These are phyloP conservation scores for Aspergillus eucalypticola DNA, from an alignment of 2,329 filamentous ascomycete genomes.

Conservation along the genomic window DNA sequence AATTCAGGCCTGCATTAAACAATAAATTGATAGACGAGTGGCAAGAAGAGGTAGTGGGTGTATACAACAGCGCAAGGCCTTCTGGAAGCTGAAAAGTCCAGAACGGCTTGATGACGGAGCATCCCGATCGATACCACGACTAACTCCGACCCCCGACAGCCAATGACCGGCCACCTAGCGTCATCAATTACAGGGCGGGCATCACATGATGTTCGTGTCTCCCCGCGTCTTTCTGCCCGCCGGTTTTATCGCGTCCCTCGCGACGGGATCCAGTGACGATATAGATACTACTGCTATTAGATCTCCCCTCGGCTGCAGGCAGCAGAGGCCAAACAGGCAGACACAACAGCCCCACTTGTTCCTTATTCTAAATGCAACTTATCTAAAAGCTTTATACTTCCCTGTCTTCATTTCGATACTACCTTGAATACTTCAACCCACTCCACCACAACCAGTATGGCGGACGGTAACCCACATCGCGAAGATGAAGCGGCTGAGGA, in stretches of 20 bases:
- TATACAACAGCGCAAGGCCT: background rate
- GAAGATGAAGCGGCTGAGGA: slow-evolving; percentile 47
- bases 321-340: slow-evolving; percentile 23
- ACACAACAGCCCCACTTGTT: background rate
- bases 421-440: background rate
- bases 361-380: background rate
- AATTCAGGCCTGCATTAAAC: background rate
- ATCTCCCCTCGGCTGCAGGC: slow-evolving; percentile 15
- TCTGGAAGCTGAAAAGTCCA: slow-evolving; percentile 6
- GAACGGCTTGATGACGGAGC: slow-evolving; percentile 22
- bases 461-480: slow-evolving; percentile 37
- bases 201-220: slow-evolving; percentile 41
- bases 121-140: background rate
- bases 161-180: slow-evolving; percentile 31
- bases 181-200: slow-evolving; percentile 29
- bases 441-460: slow-evolving; percentile 30
- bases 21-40: background rate
- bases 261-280: background rate
- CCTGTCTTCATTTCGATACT: background rate
- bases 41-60: background rate
- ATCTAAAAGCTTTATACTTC: background rate
- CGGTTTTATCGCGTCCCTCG: slow-evolving; percentile 27
- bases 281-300: background rate
- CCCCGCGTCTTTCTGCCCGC: slow-evolving; percentile 22
- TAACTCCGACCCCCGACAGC: slow-evolving; percentile 15